Percentiles rank a stretch among this genome's conserved stretches.
These are phyloP conservation scores for Rubia occidens DNA, from an alignment of 305 asterid genomes.

Conservation along the genomic window DNA sequence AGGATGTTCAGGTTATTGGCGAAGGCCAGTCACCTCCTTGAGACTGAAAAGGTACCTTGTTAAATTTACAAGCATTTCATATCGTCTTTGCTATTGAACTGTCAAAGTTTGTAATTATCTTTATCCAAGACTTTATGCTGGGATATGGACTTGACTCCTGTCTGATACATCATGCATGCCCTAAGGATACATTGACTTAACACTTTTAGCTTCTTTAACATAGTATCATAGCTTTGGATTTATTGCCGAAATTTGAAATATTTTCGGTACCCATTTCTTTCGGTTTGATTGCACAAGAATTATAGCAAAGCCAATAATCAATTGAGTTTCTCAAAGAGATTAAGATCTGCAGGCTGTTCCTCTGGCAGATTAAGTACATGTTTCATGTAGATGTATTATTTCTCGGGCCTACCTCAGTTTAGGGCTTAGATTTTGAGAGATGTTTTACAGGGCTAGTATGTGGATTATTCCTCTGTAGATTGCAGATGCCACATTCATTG, in stretches of 20 bases:
- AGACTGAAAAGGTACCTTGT: slow-evolving; percentile 62
- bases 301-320: not conserved
- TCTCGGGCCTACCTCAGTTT: not conserved
- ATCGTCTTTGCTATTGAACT: not conserved
- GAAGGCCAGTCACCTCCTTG: slow-evolving; percentile 40
- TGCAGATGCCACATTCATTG: slow-evolving; percentile 60
- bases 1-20: slow-evolving; percentile 70
- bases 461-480: slow-evolving; percentile 34
- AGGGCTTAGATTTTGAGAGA: not conserved
- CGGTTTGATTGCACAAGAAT: not conserved
- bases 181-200: not conserved
- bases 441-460: slow-evolving; percentile 9
- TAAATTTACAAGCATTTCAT: not conserved
- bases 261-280: not conserved
- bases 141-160: not conserved
- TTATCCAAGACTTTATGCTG: not conserved
- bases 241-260: not conserved
- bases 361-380: not conserved
- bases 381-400: not conserved
- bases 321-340: not conserved
- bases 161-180: not conserved
- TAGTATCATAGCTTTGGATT: not conserved
- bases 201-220: not conserved
- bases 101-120: not conserved
- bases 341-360: not conserved